Conservation (phyloP, 2,329 filamentous ascomycete genomes). For the Claviceps africana region DNA sequence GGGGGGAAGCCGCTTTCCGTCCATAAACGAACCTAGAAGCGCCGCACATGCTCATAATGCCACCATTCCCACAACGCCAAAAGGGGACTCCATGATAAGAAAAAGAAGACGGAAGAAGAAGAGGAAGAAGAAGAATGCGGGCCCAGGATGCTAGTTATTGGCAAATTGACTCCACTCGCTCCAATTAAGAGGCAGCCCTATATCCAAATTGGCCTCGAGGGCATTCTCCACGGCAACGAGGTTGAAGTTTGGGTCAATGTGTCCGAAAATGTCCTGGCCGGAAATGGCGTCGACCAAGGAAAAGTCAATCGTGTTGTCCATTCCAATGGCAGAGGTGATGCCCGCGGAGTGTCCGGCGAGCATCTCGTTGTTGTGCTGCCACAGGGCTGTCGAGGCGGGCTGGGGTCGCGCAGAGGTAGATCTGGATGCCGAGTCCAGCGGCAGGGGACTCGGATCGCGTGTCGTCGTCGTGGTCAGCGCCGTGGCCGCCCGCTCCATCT, state of each 20-base stretch:
- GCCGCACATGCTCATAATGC: background rate
- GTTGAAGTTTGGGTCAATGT: slow-evolving; percentile 42
- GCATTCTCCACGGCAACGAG: slow-evolving; percentile 39
- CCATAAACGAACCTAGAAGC: background rate
- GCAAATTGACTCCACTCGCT: slow-evolving; percentile 27
- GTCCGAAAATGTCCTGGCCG: slow-evolving; percentile 39
- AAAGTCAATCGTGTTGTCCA: slow-evolving; percentile 26
- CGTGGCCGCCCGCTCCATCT: slow-evolving; percentile 41
- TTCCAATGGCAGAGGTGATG: slow-evolving; percentile 14
- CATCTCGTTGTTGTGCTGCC: slow-evolving; percentile 7
- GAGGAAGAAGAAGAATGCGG: background rate
- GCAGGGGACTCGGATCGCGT: slow-evolving; percentile 11
- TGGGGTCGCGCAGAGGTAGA: slow-evolving; percentile 4
- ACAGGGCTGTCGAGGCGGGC: background rate
- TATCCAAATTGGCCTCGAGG: slow-evolving; percentile 39
- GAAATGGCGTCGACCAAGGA: slow-evolving; percentile 28
- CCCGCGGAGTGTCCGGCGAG: slow-evolving; percentile 13
- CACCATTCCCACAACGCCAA: background rate
- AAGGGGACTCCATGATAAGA: background rate
- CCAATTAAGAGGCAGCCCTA: slow-evolving; percentile 39
- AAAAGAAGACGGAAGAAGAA: background rate
- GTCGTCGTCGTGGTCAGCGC: slow-evolving; percentile 21
- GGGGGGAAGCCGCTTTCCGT: background rate
- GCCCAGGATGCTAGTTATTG: background rate
- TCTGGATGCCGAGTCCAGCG: slow-evolving; percentile 10